Conservation (phyloP, 2,329 filamentous ascomycete genomes). For the Ascochyta lentis region DNA sequence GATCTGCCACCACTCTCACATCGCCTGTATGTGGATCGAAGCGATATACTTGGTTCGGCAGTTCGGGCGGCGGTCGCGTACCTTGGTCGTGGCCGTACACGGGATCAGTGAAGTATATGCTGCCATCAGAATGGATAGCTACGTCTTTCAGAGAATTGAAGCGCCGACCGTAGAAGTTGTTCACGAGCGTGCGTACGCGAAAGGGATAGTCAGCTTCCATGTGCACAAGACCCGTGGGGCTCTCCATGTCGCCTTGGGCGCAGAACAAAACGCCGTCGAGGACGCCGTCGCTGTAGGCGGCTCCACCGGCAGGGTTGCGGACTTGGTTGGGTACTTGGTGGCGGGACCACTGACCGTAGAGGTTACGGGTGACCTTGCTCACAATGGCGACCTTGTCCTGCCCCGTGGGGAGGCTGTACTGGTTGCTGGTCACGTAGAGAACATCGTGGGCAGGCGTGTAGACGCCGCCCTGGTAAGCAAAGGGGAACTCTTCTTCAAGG, state of each 20-base stretch:
- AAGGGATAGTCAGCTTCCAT: constrained; percentile 32
- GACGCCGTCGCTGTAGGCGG: constrained; percentile 33
- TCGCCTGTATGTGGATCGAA: constrained; percentile 48
- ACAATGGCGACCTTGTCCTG: constrained; percentile 30
- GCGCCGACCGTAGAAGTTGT: constrained; percentile 51
- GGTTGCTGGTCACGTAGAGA: constrained; percentile 52
- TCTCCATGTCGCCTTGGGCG: constrained; percentile 40
- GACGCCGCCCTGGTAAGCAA: constrained; percentile 59
- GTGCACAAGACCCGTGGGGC: constrained; percentile 38
- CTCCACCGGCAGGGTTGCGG: constrained; percentile 35
- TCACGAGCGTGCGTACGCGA: constrained; percentile 23
- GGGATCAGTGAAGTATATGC: constrained; percentile 58
- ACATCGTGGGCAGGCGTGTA: constrained; percentile 42
- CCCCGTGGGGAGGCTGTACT: constrained; percentile 23
- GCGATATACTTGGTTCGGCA: constrained; percentile 46
- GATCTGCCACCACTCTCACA: constrained; percentile 48
- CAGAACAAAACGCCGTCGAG: constrained; percentile 41
- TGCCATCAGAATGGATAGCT: constrained; percentile 47
- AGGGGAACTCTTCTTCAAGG: constrained; percentile 69
- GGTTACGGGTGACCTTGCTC: constrained; percentile 20
- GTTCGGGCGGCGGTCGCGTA: constrained; percentile 29
- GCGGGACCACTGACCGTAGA: constrained; percentile 19
- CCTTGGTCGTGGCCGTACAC: constrained; percentile 33
- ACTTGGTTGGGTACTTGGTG: constrained; percentile 17
- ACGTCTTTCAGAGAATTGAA: constrained; percentile 53